Evolutionary conservation across 108 stramenopile species (phyloP).

Genomic region (Bacterosira constricta): DNA sequence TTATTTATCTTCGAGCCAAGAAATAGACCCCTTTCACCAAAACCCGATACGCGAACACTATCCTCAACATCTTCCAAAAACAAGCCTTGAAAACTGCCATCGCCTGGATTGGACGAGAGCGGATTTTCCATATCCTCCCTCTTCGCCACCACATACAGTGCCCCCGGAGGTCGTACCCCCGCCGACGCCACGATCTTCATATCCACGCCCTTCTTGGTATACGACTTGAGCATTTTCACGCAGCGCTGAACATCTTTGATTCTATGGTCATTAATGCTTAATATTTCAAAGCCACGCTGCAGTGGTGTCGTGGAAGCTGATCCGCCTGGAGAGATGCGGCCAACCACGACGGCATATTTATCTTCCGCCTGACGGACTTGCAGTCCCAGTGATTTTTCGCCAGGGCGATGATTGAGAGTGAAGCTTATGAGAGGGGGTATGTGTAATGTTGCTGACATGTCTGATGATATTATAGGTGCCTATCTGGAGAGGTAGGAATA

Average conservation of each 20-base stretch:
- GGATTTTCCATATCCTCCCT: not conserved
- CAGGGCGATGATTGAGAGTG: not conserved
- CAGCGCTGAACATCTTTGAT: slow-evolving; percentile 3
- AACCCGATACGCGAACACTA: not conserved
- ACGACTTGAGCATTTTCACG: slow-evolving; percentile 7
- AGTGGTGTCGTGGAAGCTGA: slow-evolving; percentile 5
- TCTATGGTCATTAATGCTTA: slow-evolving; percentile 4
- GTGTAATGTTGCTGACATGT: not conserved
- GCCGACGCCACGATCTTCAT: slow-evolving; percentile 1
- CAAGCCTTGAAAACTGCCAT: slow-evolving; percentile 20
- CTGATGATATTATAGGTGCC: no score
- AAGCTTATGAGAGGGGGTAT: not conserved
- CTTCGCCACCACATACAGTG: slow-evolving; percentile 9
- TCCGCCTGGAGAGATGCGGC: not conserved
- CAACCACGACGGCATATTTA: not conserved
- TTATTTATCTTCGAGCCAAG: slow-evolving; percentile 4
- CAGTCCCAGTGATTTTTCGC: slow-evolving; percentile 3
- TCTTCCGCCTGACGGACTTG: slow-evolving; percentile 3
- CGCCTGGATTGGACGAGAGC: not conserved
- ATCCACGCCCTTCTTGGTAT: not conserved
- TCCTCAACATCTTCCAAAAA: slow-evolving; percentile 6
- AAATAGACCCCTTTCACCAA: slow-evolving; percentile 4
- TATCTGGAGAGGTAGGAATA: no score
- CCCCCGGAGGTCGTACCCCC: not conserved
- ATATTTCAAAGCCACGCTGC: slow-evolving; percentile 5